These are phyloP conservation scores for Turnera subulata DNA, from an alignment of 345 rosid genomes.

Conservation along the genomic window DNA sequence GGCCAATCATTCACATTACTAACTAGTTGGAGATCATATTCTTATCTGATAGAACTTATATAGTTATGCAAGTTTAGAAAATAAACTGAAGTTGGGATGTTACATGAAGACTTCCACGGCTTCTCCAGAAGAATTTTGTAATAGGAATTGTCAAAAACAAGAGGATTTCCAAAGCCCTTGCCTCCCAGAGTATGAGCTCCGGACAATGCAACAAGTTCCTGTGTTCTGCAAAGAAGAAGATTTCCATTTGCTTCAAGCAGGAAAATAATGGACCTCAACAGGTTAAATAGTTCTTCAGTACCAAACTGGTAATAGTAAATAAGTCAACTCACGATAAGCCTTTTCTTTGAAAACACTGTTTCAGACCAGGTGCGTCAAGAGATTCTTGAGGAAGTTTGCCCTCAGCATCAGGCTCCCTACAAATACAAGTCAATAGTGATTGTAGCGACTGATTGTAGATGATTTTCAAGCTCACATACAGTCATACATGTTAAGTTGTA, in stretches of 20 bases:
- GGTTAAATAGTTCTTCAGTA: no score
- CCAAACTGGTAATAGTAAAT: not conserved
- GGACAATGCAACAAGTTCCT: slow-evolving; percentile 74
- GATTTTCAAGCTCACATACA: no score
- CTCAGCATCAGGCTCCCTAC: slow-evolving; percentile 76
- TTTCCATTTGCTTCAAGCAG: no score
- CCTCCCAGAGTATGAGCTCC: slow-evolving; percentile 92
- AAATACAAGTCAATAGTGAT: slow-evolving; percentile 10
- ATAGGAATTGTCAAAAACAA: slow-evolving; percentile 72
- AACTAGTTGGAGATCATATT: not conserved
- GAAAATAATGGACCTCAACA: no score
- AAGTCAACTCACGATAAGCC: slow-evolving; percentile 80
- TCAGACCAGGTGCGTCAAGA: slow-evolving; percentile 61
- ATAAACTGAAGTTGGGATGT: slow-evolving; percentile 4
- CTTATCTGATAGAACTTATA: no score
- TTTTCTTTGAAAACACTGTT: slow-evolving; percentile 70
- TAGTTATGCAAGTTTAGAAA: not conserved
- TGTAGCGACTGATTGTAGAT: no score
- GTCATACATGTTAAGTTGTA: not conserved
- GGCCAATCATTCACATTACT: not conserved
- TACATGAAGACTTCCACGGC: slow-evolving; percentile 81
- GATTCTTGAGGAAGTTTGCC: slow-evolving; percentile 78
- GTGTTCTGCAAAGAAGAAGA: slow-evolving; percentile 41
- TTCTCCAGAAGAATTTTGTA: slow-evolving; percentile 75
- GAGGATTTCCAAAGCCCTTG: slow-evolving; percentile 84